These are phyloP conservation scores for Wickerhamomyces canadensis DNA, from an alignment of 805 yeast species.

Conservation along the genomic window DNA sequence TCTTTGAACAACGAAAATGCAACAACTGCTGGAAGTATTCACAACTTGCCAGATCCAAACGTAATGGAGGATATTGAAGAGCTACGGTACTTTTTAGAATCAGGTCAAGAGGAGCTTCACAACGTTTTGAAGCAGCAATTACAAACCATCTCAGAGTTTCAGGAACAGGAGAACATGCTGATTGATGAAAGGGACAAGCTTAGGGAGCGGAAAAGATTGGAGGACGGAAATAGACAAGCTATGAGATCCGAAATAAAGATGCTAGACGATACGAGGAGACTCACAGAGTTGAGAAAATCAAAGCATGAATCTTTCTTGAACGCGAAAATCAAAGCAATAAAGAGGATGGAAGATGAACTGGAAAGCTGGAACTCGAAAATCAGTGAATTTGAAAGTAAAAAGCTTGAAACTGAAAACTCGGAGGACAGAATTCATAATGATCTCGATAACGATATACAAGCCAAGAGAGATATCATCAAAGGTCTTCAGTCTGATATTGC, in stretches of 20 bases:
- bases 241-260: slow-evolving; percentile 36
- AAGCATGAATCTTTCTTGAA: slow-evolving; percentile 27
- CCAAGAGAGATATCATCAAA: slow-evolving; percentile 6
- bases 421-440: slow-evolving; percentile 15
- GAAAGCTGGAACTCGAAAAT: slow-evolving; percentile 28
- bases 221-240: slow-evolving; percentile 35
- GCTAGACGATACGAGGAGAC: slow-evolving; percentile 36
- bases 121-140: slow-evolving; percentile 28
- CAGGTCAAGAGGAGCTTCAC: slow-evolving; percentile 36
- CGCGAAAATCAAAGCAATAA: slow-evolving; percentile 25
- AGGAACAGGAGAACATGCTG: slow-evolving; percentile 32
- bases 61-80: slow-evolving; percentile 36
- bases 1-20: slow-evolving; percentile 13
- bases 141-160: slow-evolving; percentile 29
- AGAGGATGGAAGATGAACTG: slow-evolving; percentile 30
- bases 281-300: slow-evolving; percentile 29
- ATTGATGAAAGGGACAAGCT: slow-evolving; percentile 31
- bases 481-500: slow-evolving; percentile 8
- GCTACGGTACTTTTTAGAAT: slow-evolving; percentile 34
- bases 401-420: slow-evolving; percentile 9
- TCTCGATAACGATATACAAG: slow-evolving; percentile 13
- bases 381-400: slow-evolving; percentile 19
- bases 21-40: slow-evolving; percentile 10
- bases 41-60: slow-evolving; percentile 16
- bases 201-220: slow-evolving; percentile 34